Percentiles rank a stretch among this genome's conserved stretches.
phyloP scores from a whole-genome alignment of 805 yeast genomes.

The Saturnispora mendoncae region DNA sequence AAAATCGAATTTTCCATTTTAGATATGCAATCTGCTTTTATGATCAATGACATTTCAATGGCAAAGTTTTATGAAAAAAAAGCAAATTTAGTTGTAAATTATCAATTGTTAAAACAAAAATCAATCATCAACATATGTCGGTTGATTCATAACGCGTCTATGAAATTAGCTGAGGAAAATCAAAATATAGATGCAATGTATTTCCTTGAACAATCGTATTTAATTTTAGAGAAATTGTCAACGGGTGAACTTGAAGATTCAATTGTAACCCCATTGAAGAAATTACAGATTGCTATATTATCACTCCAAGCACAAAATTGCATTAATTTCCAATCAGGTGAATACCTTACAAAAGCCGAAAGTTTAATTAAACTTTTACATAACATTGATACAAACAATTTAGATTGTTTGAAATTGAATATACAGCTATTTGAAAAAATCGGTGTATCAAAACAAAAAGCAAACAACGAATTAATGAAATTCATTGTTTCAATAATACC shows the following conservation, averaged over 20 bases:
- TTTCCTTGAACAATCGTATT: constrained; percentile 14
- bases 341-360: constrained; percentile 16
- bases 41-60: constrained; percentile 27
- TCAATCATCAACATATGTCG: constrained; percentile 26
- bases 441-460: constrained; percentile 10
- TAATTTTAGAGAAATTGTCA: constrained; percentile 16
- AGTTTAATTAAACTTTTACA: constrained; percentile 21
- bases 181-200: constrained; percentile 14
- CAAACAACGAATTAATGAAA: constrained; percentile 29
- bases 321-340: constrained; percentile 19
- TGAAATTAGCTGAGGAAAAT: constrained; percentile 10
- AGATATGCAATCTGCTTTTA: constrained; percentile 27
- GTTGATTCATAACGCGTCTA: constrained; percentile 26
- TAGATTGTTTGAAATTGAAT: constrained; percentile 27
- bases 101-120: constrained; percentile 13
- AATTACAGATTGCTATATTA: constrained; percentile 20
- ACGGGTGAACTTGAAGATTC: constrained; percentile 8
- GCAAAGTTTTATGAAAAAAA: constrained; percentile 30
- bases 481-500: constrained; percentile 28
- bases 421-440: constrained; percentile 20
- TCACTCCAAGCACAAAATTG: constrained; percentile 23
- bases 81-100: constrained; percentile 18
- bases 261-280: constrained; percentile 7
- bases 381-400: constrained; percentile 20
- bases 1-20: constrained; percentile 24